These are phyloP conservation scores for Saraca asoca DNA, from an alignment of 331 rosid genomes.

Conservation along the genomic window DNA sequence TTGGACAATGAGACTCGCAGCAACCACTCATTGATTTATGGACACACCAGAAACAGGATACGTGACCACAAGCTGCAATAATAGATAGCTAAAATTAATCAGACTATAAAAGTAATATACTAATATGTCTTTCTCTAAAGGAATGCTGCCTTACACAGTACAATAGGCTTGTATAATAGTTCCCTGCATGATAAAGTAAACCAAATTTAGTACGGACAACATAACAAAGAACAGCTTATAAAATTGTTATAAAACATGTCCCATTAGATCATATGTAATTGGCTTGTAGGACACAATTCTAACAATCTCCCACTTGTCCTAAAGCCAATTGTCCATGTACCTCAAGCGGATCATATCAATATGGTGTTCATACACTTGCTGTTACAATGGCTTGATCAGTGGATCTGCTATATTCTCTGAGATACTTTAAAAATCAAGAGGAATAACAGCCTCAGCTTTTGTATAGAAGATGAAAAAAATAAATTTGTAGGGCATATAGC, in stretches of 20 bases:
- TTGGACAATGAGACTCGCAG: constrained; percentile 68
- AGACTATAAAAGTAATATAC: neutral
- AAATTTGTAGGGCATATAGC: too few relatives aligned
- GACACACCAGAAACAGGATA: constrained; percentile 93
- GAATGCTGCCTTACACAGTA: constrained; percentile 56
- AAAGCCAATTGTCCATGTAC: too few relatives aligned
- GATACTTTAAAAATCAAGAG: constrained; percentile 3
- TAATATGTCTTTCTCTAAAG: constrained; percentile 1
- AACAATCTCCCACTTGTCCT: too few relatives aligned
- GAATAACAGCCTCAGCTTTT: constrained; percentile 4
- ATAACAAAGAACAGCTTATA: constrained; percentile 3
- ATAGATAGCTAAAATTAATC: constrained; percentile 1
- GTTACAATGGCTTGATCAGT: too few relatives aligned
- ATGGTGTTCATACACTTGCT: too few relatives aligned
- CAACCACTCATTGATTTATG: constrained; percentile 53
- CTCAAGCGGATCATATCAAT: too few relatives aligned
- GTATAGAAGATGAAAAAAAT: neutral
- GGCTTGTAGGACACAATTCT: constrained; percentile 1
- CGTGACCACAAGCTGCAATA: constrained; percentile 83
- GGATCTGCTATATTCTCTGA: too few relatives aligned
- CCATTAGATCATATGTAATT: neutral
- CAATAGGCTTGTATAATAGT: constrained; percentile 72
- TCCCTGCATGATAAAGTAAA: constrained; percentile 56
- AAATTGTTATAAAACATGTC: too few relatives aligned
- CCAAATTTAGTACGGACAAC: constrained; percentile 12